A percentile compares a stretch with the other conserved stretches of the same genome.
These are phyloP conservation scores for Trichoderma sp. DNA, from an alignment of 2,329 filamentous ascomycete genomes.

Conservation along the genomic window DNA sequence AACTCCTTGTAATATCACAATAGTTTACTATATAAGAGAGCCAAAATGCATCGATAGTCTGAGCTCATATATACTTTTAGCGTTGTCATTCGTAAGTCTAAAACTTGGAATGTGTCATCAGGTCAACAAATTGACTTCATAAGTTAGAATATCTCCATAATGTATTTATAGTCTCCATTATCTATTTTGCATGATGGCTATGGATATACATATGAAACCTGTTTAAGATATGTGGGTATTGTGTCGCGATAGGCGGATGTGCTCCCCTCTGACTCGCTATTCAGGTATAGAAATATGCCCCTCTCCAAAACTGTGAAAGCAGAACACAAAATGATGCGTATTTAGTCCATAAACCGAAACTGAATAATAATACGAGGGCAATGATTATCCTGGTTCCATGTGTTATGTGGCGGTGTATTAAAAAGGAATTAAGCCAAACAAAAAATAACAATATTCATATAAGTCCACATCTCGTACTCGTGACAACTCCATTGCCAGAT, in stretches of 20 bases:
- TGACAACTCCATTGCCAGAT: background rate
- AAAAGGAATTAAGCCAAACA: background rate
- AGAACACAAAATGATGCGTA: no score
- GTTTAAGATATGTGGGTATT: background rate
- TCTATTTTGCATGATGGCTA: background rate
- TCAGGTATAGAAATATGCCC: background rate
- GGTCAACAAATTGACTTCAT: background rate
- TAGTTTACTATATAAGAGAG: background rate
- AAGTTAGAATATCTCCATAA: no score
- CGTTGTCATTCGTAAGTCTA: background rate
- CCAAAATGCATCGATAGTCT: background rate
- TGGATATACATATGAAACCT: background rate
- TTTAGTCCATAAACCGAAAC: no score
- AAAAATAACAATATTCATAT: background rate
- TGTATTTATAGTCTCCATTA: no score
- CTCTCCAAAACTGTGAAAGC: background rate
- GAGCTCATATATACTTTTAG: background rate
- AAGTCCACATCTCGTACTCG: background rate
- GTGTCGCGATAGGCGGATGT: background rate
- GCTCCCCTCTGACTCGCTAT: background rate
- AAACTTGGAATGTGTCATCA: background rate
- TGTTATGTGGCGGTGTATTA: background rate
- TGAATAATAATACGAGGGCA: no score
- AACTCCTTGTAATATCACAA: background rate
- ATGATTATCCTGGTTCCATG: background rate